phyloP scores from a whole-genome alignment of 116 monocot genomes.

The Posidonia oceanica region DNA sequence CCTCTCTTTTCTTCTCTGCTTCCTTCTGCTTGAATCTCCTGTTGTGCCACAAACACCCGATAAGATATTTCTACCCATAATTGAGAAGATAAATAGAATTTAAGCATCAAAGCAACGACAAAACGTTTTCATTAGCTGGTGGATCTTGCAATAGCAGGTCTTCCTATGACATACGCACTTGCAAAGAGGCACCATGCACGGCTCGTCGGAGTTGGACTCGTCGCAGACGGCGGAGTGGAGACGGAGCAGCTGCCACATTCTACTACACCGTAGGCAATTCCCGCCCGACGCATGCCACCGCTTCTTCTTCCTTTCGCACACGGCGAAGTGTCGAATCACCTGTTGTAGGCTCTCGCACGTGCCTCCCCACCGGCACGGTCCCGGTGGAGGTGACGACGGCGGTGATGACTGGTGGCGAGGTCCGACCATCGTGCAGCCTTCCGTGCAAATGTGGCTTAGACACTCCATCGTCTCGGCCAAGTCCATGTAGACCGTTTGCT shows the following conservation, averaged over 20 bases:
- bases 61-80: background rate
- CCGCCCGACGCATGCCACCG: background rate
- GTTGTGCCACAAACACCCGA: background rate
- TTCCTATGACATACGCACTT: slow-evolving; percentile 14
- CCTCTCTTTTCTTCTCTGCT: slow-evolving; percentile 14
- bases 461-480: slow-evolving; percentile 44
- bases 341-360: slow-evolving; percentile 49
- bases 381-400: background rate
- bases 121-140: background rate
- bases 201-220: background rate
- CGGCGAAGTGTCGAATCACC: slow-evolving; percentile 55
- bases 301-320: slow-evolving; percentile 37
- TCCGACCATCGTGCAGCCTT: slow-evolving; percentile 32
- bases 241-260: slow-evolving; percentile 63
- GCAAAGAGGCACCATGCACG: slow-evolving; percentile 78
- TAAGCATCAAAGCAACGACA: background rate
- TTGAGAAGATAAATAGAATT: too few relatives aligned
- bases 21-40: slow-evolving; percentile 39
- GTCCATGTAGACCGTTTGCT: background rate
- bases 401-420: slow-evolving; percentile 20
- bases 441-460: slow-evolving; percentile 47
- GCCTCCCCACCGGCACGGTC: slow-evolving; percentile 23
- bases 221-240: slow-evolving; percentile 67
- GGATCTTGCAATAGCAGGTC: too few relatives aligned
- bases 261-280: slow-evolving; percentile 33